Base-by-base conservation (phyloP, 2,329 filamentous ascomycete genomes). In the Botrytis squamosa region DNA sequence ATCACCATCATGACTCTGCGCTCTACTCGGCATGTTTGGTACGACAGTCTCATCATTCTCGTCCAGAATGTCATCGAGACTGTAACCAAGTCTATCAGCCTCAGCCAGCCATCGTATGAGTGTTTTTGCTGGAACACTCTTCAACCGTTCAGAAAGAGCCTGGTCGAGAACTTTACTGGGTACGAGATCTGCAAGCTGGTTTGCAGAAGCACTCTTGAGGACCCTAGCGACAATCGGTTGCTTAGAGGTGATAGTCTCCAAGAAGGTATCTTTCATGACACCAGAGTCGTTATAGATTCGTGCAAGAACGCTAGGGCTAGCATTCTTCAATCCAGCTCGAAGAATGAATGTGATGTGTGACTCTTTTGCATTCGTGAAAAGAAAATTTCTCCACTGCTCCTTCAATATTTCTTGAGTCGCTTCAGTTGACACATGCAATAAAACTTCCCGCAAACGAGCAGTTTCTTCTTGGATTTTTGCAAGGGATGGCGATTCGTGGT, bases 311-410 rank as follows among this genome's bases (percentile, higher is more conserved):
- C 57, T 63, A 6, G 33, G 38, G 25, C 59, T 76, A 10, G 76
- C 72, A 59, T 80, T 80, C 62, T 80, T 78, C 9, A 81, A 66
- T 16, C 77, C 75, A 38, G 78, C 78, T 29, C 79, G 75, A 7
- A 80, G 65, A 16, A 80, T 70, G 63, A 77, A 80, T 18, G 76
- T 73, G 16, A 80, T 69, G 70, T 80, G 79, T 7, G 74, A 72
- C 40, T 78, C 75, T 77, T 73, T 22, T 75, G 73, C 14, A 57
- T 71, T 63, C 8, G 74, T 73, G 55, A 80, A 80, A 6, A 80
- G 62, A 36, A 78, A 77, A 33, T 57, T 64, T 52, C 75, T 72
- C 77, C 77, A 79, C 7, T 76, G 60, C 33, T 78, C 74, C 38
- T 75, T 74, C 33, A 79, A 64, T 59, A 78, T 73, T 44, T 70